These are phyloP conservation scores for Limnanthes douglasii DNA, from an alignment of 345 rosid genomes.

Conservation along the genomic window DNA sequence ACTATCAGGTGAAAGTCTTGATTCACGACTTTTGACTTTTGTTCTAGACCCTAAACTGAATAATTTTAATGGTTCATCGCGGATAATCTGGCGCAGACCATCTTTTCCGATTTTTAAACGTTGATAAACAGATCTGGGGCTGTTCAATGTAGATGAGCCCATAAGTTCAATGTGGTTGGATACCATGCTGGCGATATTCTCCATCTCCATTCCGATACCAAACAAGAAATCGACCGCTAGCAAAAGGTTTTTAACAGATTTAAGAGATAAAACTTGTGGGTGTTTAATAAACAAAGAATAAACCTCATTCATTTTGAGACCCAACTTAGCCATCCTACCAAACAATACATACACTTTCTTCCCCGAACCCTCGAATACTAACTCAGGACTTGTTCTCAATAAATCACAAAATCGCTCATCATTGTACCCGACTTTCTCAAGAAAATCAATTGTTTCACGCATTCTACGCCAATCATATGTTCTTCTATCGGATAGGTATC, in stretches of 20 bases:
- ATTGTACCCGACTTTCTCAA: constrained; percentile 39
- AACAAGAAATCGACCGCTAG: constrained; percentile 36
- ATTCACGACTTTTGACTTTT: constrained; percentile 14
- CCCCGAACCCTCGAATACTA: constrained; percentile 53
- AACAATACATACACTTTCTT: constrained; percentile 40
- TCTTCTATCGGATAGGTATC: constrained; percentile 18
- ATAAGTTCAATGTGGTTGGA: constrained; percentile 22
- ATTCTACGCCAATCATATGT: constrained; percentile 48
- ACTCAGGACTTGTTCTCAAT: constrained; percentile 29
- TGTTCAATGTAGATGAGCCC: constrained; percentile 34
- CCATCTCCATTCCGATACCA: constrained; percentile 34
- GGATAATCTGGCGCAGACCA: constrained; percentile 27
- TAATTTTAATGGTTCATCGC: constrained; percentile 43
- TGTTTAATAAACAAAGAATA: constrained; percentile 29
- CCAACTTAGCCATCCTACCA: constrained; percentile 45
- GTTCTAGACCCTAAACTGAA: constrained; percentile 37
- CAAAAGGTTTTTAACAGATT: constrained; percentile 26
- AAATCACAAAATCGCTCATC: constrained; percentile 31
- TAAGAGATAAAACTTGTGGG: constrained; percentile 35
- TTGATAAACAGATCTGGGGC: constrained; percentile 31
- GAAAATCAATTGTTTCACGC: constrained; percentile 41
- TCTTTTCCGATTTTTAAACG: constrained; percentile 28
- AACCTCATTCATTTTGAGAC: constrained; percentile 30
- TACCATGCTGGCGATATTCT: constrained; percentile 25
- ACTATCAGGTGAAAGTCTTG: constrained; percentile 10